These are phyloP conservation scores for Acer negundo DNA, from an alignment of 345 rosid genomes.

Conservation along the genomic window DNA sequence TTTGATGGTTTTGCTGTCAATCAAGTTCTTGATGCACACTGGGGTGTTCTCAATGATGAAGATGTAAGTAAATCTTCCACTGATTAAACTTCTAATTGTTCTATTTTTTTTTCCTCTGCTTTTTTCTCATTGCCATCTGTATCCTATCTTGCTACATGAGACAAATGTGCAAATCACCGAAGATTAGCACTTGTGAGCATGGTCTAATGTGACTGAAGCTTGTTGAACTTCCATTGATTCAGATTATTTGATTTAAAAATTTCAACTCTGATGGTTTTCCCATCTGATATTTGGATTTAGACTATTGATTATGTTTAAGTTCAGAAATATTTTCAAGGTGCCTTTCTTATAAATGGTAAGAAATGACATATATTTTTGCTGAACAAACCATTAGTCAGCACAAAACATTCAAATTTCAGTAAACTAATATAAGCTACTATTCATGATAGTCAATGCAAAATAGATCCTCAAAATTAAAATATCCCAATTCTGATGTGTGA, in stretches of 20 bases:
- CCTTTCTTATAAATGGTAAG: neutral
- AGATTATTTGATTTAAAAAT: neutral
- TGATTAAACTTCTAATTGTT: neutral
- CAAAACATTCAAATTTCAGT: neutral
- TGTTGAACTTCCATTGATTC: neutral
- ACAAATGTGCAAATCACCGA: neutral
- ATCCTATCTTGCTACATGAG: neutral
- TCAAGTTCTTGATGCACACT: conserved; percentile 82
- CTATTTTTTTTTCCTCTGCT: neutral
- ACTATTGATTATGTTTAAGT: neutral
- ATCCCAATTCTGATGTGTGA: too few relatives aligned
- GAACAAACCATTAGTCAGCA: neutral
- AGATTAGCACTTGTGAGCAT: neutral
- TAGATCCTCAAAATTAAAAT: neutral
- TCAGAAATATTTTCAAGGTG: neutral
- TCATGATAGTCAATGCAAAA: neutral
- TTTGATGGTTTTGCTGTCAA: conserved; percentile 42
- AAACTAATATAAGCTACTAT: neutral
- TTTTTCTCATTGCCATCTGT: neutral
- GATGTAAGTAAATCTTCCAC: conserved; percentile 51
- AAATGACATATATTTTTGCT: neutral
- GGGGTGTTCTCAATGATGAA: conserved; percentile 75
- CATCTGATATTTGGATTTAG: neutral
- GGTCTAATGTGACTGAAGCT: neutral
- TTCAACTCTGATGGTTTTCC: neutral